Evolutionary conservation across 768 basidiomycete species (phyloP).

Genomic region (Russula griseocarnosa): DNA sequence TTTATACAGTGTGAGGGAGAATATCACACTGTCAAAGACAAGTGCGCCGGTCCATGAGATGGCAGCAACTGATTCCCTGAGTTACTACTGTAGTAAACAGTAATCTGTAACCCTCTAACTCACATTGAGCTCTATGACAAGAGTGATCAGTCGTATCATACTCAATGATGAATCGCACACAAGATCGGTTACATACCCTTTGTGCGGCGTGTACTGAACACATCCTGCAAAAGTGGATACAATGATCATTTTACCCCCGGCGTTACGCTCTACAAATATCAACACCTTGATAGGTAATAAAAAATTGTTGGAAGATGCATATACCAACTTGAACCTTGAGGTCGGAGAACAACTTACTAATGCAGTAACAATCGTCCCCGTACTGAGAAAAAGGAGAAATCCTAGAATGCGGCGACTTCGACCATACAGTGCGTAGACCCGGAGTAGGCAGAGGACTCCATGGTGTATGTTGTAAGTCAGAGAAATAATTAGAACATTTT

Average conservation of each 20-base stretch:
- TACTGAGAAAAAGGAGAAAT: neutral
- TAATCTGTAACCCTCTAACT: neutral
- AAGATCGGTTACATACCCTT: slow-evolving; percentile 4
- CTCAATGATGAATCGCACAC: neutral
- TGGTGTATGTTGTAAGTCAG: neutral
- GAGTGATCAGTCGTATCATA: neutral
- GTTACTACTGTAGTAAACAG: neutral
- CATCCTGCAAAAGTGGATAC: slow-evolving; percentile 8
- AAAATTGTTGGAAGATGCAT: neutral
- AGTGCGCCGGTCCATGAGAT: slow-evolving; percentile 15
- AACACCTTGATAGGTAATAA: neutral
- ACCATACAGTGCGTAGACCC: slow-evolving; percentile 16
- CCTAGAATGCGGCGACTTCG: slow-evolving; percentile 9
- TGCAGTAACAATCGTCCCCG: neutral
- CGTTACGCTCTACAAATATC: neutral
- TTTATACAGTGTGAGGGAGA: slow-evolving; percentile 19
- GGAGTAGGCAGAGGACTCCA: slow-evolving; percentile 4
- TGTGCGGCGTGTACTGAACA: neutral
- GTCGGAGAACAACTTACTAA: neutral
- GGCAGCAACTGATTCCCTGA: slow-evolving; percentile 1
- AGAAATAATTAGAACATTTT: no score
- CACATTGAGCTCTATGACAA: slow-evolving; percentile 10
- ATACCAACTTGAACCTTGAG: neutral
- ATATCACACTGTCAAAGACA: slow-evolving; percentile 11
- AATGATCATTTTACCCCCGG: neutral